Percentiles rank a stretch among this genome's conserved stretches.
These are phyloP conservation scores for Lotmaria passim DNA, from an alignment of 208 protist genomes.

Conservation along the genomic window DNA sequence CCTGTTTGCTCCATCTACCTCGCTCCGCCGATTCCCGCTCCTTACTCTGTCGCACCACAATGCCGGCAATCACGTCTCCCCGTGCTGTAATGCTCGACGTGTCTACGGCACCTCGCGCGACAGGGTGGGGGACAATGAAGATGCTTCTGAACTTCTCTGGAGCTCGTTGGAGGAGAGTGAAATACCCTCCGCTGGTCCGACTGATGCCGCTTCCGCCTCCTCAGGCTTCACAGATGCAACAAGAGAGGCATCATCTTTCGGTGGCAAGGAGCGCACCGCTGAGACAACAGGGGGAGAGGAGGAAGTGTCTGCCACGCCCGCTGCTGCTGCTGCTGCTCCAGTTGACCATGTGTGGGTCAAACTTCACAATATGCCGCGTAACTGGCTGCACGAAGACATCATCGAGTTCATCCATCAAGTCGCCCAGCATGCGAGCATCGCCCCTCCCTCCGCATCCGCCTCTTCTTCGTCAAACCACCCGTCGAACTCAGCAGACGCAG, in stretches of 20 bases:
- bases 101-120: not conserved
- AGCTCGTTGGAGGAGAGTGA: not conserved
- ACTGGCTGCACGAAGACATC: conserved; percentile 88
- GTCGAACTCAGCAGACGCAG: not conserved
- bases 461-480: not conserved
- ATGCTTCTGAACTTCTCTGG: conserved; percentile 37
- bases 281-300: too few species aligned
- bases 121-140: not conserved
- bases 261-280: not conserved
- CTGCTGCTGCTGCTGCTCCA: too few species aligned
- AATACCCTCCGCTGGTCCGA: not conserved
- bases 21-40: not conserved
- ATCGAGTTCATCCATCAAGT: conserved; percentile 82
- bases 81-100: not conserved
- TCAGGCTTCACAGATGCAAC: not conserved
- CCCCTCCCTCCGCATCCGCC: conserved; percentile 19
- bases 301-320: too few species aligned
- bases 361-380: conserved; percentile 78
- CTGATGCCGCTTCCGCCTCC: not conserved
- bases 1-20: not conserved
- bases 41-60: not conserved
- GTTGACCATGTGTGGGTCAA: conserved; percentile 40
- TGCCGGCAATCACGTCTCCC: not conserved
- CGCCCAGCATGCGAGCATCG: conserved; percentile 68
- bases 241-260: not conserved